phyloP scores from a whole-genome alignment of 306 rosid genomes.

The Gastrolobium bilobum region DNA sequence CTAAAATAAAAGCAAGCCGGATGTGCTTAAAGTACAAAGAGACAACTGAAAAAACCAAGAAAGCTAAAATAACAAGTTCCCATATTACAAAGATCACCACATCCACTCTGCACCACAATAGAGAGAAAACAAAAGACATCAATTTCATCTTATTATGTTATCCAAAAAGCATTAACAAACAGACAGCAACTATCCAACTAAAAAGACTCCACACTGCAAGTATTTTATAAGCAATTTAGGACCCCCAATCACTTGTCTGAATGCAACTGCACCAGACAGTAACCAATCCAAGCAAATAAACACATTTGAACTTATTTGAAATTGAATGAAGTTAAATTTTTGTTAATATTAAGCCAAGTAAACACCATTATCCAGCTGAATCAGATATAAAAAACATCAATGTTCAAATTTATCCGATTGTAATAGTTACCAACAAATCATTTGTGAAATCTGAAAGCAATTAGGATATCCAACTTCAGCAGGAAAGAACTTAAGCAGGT shows the following conservation, averaged over 20 bases:
- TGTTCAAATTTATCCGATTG: neutral
- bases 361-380: constrained; percentile 23
- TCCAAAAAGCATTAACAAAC: constrained; percentile 24
- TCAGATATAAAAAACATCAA: constrained; percentile 4
- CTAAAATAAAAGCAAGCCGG: constrained; percentile 80
- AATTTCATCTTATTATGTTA: constrained; percentile 26
- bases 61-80: constrained; percentile 92
- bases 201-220: neutral
- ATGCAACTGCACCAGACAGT: neutral
- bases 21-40: constrained; percentile 93
- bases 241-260: neutral
- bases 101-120: constrained; percentile 91
- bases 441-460: constrained; percentile 28
- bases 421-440: constrained; percentile 1
- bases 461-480: constrained; percentile 29
- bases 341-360: constrained; percentile 10
- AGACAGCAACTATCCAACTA: constrained; percentile 19
- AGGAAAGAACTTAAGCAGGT: neutral
- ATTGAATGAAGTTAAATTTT: neutral
- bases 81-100: constrained; percentile 96
- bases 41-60: constrained; percentile 93
- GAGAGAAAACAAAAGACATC: constrained; percentile 31
- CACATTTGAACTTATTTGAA: constrained; percentile 1
- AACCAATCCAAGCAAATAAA: constrained; percentile 1
- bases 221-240: constrained; percentile 3